Evolutionary conservation across 805 yeast genomes (phyloP), one percentile per base, ranked within the genome.

Genomic region (Brettanomyces nanus): DNA sequence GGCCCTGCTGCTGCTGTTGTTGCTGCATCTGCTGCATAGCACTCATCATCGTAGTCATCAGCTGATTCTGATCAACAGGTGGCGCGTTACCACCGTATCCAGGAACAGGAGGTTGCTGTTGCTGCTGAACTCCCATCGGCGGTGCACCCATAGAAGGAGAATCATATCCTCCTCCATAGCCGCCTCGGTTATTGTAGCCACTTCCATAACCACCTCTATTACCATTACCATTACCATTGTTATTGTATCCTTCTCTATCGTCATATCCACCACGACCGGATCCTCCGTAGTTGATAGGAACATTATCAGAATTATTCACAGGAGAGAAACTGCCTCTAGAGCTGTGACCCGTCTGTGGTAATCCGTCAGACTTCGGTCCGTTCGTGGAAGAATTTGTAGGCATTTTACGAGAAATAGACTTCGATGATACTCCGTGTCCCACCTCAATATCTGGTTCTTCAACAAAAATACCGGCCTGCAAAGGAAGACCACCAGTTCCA

Each of bases 391-490:
- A 77, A 58, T 87, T 87, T 4, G 95, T 85, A 14, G 95, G 95
- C 95, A 86, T 84, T 57, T 85, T 84, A 62, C 78, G 79, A 9
- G 94, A 81, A 61, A 85, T 85, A 15, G 95, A 87, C 59, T 89
- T 89, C 4, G 95, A 85, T 1, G 95, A 81, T 35, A 85, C 84
- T 45, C 97, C 97, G 34, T 85, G 78, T 36, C 97, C 97, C 38
- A 92, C 85, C 58, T 89, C 96, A 51, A 90, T 92, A 63, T 92
- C 98, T 3, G 98, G 98, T 62, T 92, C 98, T 58, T 92, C 97
- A 56, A 92, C 75, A 13, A 80, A 85, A 52, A 85, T 63, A 37
- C 95, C 95, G 31, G 85, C 71, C 42, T 66, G 77, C 43, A 92
- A 61, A 6, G 89, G 86, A 53, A 70, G 74, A 15, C 95, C 97